A percentile compares a stretch with the other conserved stretches of the same genome.
Conservation (phyloP, 192 early-diverging fungal genomes). For the Pilaira anomala region DNA sequence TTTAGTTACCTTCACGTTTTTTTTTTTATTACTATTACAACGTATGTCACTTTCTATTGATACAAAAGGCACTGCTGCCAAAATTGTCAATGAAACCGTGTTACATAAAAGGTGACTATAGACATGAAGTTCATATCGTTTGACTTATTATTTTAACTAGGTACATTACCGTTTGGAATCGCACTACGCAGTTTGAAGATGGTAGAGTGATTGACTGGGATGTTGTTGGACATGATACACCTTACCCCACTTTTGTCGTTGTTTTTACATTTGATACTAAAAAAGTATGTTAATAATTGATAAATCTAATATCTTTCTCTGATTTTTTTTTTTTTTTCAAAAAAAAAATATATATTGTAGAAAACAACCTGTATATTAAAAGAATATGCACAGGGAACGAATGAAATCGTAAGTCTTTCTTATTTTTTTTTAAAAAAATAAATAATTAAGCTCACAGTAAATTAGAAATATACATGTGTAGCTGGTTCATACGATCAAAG, state of each 20-base stretch:
- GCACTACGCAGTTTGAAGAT: slow-evolving; percentile 43
- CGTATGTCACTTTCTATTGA: slow-evolving; percentile 29
- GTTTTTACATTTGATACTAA: slow-evolving; percentile 52
- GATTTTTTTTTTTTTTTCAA: neutral
- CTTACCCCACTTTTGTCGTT: slow-evolving; percentile 44
- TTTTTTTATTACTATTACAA: neutral
- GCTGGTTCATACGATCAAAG: slow-evolving; percentile 50
- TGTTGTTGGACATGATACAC: slow-evolving; percentile 44
- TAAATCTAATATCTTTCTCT: neutral
- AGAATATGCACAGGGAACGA: slow-evolving; percentile 60
- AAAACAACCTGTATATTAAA: slow-evolving; percentile 55
- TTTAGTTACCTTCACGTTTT: too few species aligned
- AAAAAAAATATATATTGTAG: slow-evolving; percentile 21
- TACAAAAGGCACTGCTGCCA: slow-evolving; percentile 40
- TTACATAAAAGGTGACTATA: slow-evolving; percentile 42
- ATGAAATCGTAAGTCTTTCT: slow-evolving; percentile 47
- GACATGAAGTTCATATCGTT: neutral
- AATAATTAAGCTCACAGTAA: neutral
- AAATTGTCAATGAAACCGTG: slow-evolving; percentile 35
- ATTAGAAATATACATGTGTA: slow-evolving; percentile 53
- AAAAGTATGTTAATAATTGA: too few species aligned
- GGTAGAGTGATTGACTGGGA: slow-evolving; percentile 53
- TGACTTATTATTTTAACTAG: slow-evolving; percentile 5
- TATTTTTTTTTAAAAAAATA: neutral
- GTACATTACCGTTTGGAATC: slow-evolving; percentile 40